phyloP scores from a whole-genome alignment of 148 eudicot genomes.

The Rhododendron williamsianum region DNA sequence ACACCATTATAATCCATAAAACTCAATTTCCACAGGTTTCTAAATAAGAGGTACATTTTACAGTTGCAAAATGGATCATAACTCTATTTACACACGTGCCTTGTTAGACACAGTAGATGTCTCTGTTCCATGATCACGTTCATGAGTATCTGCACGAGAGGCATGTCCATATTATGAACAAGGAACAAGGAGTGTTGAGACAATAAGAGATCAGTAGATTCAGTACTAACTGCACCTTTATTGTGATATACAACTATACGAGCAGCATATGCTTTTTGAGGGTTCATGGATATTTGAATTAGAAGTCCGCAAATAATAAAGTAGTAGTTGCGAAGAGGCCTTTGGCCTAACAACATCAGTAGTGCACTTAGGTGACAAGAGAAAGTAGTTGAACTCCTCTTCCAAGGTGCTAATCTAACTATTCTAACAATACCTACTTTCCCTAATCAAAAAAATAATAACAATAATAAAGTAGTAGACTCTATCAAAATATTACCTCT shows the following conservation, averaged over 20 bases:
- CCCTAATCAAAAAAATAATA: background rate
- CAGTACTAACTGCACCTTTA: background rate
- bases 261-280: background rate
- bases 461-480: background rate
- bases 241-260: background rate
- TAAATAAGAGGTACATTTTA: background rate
- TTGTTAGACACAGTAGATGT: slow-evolving; percentile 12
- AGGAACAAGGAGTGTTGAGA: background rate
- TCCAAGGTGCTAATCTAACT: background rate
- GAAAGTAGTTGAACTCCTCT: too few relatives aligned
- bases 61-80: background rate
- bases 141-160: slow-evolving; percentile 31
- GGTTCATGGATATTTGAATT: background rate
- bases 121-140: slow-evolving; percentile 16
- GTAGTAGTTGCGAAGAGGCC: background rate
- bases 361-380: background rate
- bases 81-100: slow-evolving; percentile 19
- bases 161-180: slow-evolving; percentile 3
- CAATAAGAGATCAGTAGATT: background rate
- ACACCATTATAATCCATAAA: background rate
- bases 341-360: background rate
- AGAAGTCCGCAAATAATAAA: background rate
- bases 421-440: background rate
- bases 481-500: slow-evolving; percentile 35
- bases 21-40: background rate